Conservation (phyloP, 1,139 yeast genomes). For the Saccharomyces hybrid region DNA sequence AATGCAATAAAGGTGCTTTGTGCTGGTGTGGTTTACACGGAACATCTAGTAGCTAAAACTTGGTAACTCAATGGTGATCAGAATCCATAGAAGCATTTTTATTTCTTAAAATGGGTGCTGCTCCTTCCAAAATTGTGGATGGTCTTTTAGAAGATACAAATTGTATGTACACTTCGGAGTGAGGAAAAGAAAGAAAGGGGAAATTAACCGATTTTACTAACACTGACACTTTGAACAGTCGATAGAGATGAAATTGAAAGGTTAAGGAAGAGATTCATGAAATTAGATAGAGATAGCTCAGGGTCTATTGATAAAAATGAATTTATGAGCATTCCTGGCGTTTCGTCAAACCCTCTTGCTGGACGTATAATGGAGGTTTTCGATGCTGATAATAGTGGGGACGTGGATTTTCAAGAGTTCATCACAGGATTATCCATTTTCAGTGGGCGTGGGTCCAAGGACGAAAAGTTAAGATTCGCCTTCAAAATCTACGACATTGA, state of each 20-base stretch:
- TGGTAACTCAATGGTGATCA: background rate
- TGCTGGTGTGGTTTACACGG: background rate
- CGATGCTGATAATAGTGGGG: slow-evolving; percentile 89
- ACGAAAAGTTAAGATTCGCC: slow-evolving; percentile 81
- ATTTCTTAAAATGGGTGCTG: slow-evolving; percentile 48
- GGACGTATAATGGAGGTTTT: slow-evolving; percentile 86
- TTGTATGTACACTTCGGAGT: slow-evolving; percentile 33
- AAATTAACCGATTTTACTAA: background rate
- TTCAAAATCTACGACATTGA: slow-evolving; percentile 94
- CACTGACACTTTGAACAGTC: slow-evolving; percentile 32
- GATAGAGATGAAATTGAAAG: slow-evolving; percentile 88
- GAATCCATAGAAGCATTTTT: background rate
- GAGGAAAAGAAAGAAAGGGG: background rate
- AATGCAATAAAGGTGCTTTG: background rate
- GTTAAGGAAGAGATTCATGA: slow-evolving; percentile 86
- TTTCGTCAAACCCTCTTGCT: slow-evolving; percentile 83
- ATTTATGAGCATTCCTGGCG: slow-evolving; percentile 88
- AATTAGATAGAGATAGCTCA: slow-evolving; percentile 83
- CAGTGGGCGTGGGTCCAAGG: slow-evolving; percentile 77
- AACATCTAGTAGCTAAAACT: background rate
- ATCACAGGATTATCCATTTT: slow-evolving; percentile 85
- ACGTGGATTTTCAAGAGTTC: slow-evolving; percentile 92
- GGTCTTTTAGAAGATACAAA: slow-evolving; percentile 69
- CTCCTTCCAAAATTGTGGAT: slow-evolving; percentile 59
- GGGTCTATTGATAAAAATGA: slow-evolving; percentile 90